Conservation (phyloP, 2,329 filamentous ascomycete genomes). For the Diaporthe humulicola region DNA sequence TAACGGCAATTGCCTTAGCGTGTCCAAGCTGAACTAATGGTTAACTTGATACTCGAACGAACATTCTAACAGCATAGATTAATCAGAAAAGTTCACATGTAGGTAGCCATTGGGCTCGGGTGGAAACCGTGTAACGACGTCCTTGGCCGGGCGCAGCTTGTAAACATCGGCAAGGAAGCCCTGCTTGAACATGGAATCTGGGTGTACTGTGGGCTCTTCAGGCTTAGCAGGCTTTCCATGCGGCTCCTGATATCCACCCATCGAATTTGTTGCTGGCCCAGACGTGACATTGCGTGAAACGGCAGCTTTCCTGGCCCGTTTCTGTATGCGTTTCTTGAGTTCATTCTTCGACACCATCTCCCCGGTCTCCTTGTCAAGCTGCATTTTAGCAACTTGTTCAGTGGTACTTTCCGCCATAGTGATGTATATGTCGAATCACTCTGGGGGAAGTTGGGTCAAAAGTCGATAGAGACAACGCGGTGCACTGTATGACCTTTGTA, state of each 20-base stretch:
- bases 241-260: constrained; percentile 43
- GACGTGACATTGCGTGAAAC: constrained; percentile 49
- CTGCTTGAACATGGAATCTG: constrained; percentile 81
- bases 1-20: constrained; percentile 93
- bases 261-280: constrained; percentile 46
- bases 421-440: too few relatives aligned
- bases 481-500: too few relatives aligned
- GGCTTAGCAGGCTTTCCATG: constrained; percentile 50
- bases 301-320: constrained; percentile 68
- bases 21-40: too few relatives aligned
- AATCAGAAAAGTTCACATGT: too few relatives aligned
- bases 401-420: too few relatives aligned
- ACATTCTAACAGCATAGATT: too few relatives aligned
- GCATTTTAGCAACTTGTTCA: constrained; percentile 65
- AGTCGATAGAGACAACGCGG: too few relatives aligned
- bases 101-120: constrained; percentile 93
- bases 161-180: constrained; percentile 81
- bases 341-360: constrained; percentile 76
- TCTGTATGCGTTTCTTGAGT: constrained; percentile 71
- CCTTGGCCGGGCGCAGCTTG: constrained; percentile 72
- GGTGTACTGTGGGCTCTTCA: constrained; percentile 65
- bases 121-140: constrained; percentile 79
- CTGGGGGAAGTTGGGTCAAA: too few relatives aligned
- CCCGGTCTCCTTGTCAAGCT: constrained; percentile 74
- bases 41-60: too few relatives aligned